Evolutionary conservation across 2,329 filamentous ascomycete species (phyloP), one percentile per base, ranked within the genome.

Genomic region (Trichoderma atroviride): DNA sequence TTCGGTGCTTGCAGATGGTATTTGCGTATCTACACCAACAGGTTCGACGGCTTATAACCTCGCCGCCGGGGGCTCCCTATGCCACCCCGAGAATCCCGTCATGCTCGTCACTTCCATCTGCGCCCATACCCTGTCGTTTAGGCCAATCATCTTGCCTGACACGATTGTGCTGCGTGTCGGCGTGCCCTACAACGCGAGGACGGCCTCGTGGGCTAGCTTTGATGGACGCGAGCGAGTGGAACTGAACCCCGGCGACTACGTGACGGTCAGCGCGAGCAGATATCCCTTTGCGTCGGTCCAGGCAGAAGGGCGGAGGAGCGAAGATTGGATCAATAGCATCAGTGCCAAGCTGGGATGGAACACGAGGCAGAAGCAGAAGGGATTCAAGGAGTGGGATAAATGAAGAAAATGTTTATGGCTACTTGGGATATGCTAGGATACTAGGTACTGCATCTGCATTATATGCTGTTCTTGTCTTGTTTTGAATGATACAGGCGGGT

Each of bases 21-120:
- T 98, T 70, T 97, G 94, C 77, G 92, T 98, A 29, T 94, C 95
- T 1, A 98, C 95, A 6, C 96, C 95, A 0, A 98, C 96, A 0
- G 96, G 95, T 16, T 96, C 92, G 6, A 98, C 95, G 16, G 95
- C 95, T 22, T 98, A 98, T 82, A 97, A 97, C 77, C 89, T 98
- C 24, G 95, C 94, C 0, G 94, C 95, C 0, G 96, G 96, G n/a
- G 95, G 95, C 24, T 97, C 93, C 3, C 86, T 98, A 29, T 97
- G 94, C 76, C 95, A 98, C 78, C 95, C 95, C 0, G 96, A 98
- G 75, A 98, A 97, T 78, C 96, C 95, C 0, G 94, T 97, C 59
- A 97, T 98, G 80, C 88, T 98, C 2, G 89, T 98, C 6, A 97
- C 94, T 0, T 92, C 95, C 61, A 97, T 98, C 68, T 97, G 94